Base-by-base conservation (phyloP, 2,329 filamentous ascomycete genomes). In the Penicillium thymicola region DNA sequence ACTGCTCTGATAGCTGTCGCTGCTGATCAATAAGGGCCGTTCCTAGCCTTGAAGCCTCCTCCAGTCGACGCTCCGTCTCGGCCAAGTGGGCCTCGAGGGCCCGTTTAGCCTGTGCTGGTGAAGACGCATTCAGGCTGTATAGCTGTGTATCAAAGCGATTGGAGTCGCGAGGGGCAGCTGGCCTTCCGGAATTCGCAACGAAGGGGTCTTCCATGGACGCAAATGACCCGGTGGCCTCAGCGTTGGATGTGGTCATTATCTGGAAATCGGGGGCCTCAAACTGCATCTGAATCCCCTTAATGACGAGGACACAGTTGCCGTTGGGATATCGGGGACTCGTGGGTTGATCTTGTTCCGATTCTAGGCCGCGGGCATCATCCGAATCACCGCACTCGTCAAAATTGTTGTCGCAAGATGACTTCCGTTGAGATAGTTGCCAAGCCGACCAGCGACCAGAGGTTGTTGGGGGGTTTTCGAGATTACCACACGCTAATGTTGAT, bases 51-150 rank as follows among this genome's bases (percentile, higher is more conserved):
- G 91, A 94, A 6, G 93, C 90, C 72, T 97, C 92, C 68, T 95
- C 89, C 61, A 99, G 87, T 57, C 93, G 86, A 57, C 92, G 88
- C 68, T 96, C 91, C 1, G 93, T 97, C 74, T 99, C 94, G 60
- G 89, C 87, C 46, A 99, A 82, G 75, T 97, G 94, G 50, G 92
- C 91, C 74, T 96, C 89, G 43, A 99, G 81, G 43, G 92, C 92
- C 63, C 89, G 88, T 75, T 90, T 96, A 40, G 92, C 90, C 70
- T 97, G 92, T 54, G 86, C 85, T 10, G 93, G 91, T 0, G 93
- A 96, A 28, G 89, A 81, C n/a, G 90, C 84, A 63, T 89, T 89
- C 23, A 93, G 79, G 37, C 87, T 87, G 72, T 95, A 92, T 28
- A 90, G 78, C 50, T 93, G 86, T 47, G 85, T 85, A 73, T 96